These are phyloP conservation scores for Alternaria conjuncta DNA, from an alignment of 2,329 filamentous ascomycete species.

Conservation along the genomic window DNA sequence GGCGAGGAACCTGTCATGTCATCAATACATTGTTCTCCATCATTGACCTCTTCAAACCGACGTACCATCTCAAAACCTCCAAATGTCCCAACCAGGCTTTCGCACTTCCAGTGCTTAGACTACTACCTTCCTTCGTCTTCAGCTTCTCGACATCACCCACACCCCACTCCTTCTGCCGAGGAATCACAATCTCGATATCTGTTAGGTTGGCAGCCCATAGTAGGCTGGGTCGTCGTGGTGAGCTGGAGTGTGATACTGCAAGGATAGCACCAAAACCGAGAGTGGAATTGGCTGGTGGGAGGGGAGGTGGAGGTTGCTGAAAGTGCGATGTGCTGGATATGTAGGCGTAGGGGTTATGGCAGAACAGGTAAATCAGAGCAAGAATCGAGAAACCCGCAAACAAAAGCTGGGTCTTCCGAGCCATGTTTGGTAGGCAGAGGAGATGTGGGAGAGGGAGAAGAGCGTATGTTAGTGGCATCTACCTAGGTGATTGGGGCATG, in stretches of 20 bases:
- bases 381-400: background rate
- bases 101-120: slow-evolving; percentile 45
- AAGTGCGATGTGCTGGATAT: background rate
- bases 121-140: slow-evolving; percentile 29
- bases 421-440: background rate
- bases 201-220: slow-evolving; percentile 49
- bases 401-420: background rate
- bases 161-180: slow-evolving; percentile 48
- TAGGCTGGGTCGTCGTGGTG: slow-evolving; percentile 43
- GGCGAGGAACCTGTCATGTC: slow-evolving; percentile 13
- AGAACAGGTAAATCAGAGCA: background rate
- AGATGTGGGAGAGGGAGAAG: background rate
- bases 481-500: background rate
- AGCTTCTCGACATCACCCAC: slow-evolving; percentile 41
- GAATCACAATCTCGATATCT: slow-evolving; percentile 47
- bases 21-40: background rate
- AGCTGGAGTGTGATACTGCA: slow-evolving; percentile 46
- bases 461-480: background rate
- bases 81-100: slow-evolving; percentile 53
- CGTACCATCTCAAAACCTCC: slow-evolving; percentile 44
- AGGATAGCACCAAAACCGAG: slow-evolving; percentile 46
- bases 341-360: background rate
- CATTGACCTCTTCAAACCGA: background rate
- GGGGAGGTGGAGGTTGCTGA: background rate
- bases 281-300: slow-evolving; percentile 16